Evolutionary conservation across 2,329 filamentous ascomycete genomes (phyloP), one percentile per base, ranked within the genome.

Genomic region (Arthrobotrys entomopaga): DNA sequence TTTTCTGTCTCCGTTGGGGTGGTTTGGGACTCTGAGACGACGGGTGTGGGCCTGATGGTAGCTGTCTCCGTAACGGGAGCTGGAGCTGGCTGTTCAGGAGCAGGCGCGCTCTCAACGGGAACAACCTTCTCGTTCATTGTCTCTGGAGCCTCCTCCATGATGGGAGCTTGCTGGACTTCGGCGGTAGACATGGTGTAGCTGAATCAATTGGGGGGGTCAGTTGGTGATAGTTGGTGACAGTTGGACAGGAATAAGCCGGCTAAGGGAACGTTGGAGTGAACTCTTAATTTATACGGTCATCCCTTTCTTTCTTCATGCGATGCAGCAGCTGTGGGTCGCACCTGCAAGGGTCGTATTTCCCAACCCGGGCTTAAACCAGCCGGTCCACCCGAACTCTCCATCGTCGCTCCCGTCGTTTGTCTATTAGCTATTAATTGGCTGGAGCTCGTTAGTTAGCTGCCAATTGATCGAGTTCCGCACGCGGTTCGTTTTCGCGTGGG

Each of bases 101-200:
- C 29, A 19, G 61, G 38, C 1, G 64, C 11, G 40, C 20, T 63
- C 53, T 67, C 64, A 16, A 60, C 20, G 4, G 64, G 54, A 26
- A 60, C 46, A 11, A 57, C 49, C 59, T 74, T 74, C 53, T 74
- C 70, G 70, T 66, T 61, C 24, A 74, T 74, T 24, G 59, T 57
- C 40, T 73, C 69, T 34, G 57, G 67, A 34, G 29, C 42, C 40
- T 60, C 60, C 54, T 65, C 60, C 11, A 52, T 22, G 54, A 65
- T 57, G 16, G 67, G 48, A 50, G 67, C 46, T 57, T 48, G 38
- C 40, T 65, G 29, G 57, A 67, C 52, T 22, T 50, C 70, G 29
- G 52, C 63, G 40, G 69, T 63, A 46, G 70, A 66, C 70, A 74
- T 74, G 38, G 34, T 60, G 49, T 40, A 26, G 15, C 1, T n/a